These are phyloP conservation scores for Syzygium jambos DNA, from an alignment of 345 rosid genomes.

Conservation along the genomic window DNA sequence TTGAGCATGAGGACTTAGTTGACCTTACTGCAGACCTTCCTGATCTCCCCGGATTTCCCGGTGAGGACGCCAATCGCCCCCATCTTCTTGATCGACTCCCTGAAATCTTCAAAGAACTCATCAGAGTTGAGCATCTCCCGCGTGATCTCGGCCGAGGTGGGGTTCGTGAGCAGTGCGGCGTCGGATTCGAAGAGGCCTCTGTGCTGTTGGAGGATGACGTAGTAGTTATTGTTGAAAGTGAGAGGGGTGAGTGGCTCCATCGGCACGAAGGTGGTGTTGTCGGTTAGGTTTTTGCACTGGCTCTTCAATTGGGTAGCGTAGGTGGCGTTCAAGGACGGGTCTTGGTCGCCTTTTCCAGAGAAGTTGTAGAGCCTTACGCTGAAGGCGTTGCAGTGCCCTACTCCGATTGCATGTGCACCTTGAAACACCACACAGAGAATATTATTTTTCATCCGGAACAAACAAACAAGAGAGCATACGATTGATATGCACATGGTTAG, in stretches of 20 bases:
- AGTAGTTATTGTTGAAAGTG: conserved; percentile 19
- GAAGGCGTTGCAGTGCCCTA: conserved; percentile 25
- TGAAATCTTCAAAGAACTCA: conserved; percentile 12
- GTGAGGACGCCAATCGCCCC: conserved; percentile 15
- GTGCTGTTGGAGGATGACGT: conserved; percentile 6
- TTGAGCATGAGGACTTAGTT: not conserved
- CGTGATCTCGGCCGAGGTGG: not conserved
- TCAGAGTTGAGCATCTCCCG: not conserved
- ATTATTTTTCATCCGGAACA: not conserved
- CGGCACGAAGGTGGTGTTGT: conserved; percentile 9
- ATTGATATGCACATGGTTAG: not conserved
- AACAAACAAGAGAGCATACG: not conserved
- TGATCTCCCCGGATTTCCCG: conserved; percentile 25
- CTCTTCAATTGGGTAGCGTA: conserved; percentile 14
- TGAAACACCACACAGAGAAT: not conserved
- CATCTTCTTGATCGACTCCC: conserved; percentile 26
- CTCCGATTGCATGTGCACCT: conserved; percentile 29
- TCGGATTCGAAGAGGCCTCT: conserved; percentile 21
- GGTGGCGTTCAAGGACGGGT: conserved; percentile 16
- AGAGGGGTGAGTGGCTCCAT: conserved; percentile 8
- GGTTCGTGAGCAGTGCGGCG: conserved; percentile 17
- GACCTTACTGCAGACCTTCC: conserved; percentile 14
- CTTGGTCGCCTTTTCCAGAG: conserved; percentile 31
- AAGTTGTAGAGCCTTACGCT: conserved; percentile 31
- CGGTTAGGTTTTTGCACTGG: conserved; percentile 8